A percentile compares a stretch with the other conserved stretches of the same genome.
Conservation (phyloP, 2,329 filamentous ascomycete species). For the Neofusicoccum umdonicola region DNA sequence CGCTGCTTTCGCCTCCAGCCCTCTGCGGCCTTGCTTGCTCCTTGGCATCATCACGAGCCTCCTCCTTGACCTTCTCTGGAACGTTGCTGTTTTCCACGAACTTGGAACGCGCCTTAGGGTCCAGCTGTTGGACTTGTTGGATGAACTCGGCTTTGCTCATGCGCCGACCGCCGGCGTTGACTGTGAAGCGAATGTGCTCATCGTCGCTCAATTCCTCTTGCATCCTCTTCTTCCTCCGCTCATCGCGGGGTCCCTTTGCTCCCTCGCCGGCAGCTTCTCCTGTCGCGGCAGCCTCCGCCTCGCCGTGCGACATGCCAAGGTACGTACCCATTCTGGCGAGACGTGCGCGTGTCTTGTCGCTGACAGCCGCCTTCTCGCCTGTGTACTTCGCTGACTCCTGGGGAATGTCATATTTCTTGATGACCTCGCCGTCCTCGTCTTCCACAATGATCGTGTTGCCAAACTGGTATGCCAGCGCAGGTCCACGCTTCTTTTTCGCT, state of each 20-base stretch:
- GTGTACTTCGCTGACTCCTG: conserved; percentile 44
- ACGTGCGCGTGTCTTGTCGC: conserved; percentile 42
- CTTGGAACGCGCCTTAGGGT: conserved; percentile 60
- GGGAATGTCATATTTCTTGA: conserved; percentile 79
- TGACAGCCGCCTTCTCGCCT: conserved; percentile 29
- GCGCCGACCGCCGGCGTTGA: conserved; percentile 67
- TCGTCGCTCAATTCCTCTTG: conserved; percentile 62
- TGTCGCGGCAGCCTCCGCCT: neutral
- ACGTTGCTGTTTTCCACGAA: conserved; percentile 48
- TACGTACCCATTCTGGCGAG: conserved; percentile 54
- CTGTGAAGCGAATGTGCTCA: conserved; percentile 71
- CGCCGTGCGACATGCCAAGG: conserved; percentile 41
- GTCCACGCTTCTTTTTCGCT: conserved; percentile 54
- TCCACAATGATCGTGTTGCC: conserved; percentile 89
- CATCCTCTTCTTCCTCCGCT: conserved; percentile 27
- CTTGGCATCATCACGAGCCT: conserved; percentile 43
- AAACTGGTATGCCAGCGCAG: conserved; percentile 81
- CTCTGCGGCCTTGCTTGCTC: conserved; percentile 28
- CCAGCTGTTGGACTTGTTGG: conserved; percentile 68
- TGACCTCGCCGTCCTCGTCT: conserved; percentile 80
- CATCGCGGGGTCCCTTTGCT: conserved; percentile 1
- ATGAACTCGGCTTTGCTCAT: conserved; percentile 83
- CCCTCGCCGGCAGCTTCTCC: conserved; percentile 18
- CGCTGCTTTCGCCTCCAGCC: neutral
- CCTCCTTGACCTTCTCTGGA: conserved; percentile 47